Percentiles rank a stretch among this genome's conserved stretches.
Evolutionary conservation across 2,329 filamentous ascomycete genomes (phyloP).

Genomic region (Blumeria hordei): DNA sequence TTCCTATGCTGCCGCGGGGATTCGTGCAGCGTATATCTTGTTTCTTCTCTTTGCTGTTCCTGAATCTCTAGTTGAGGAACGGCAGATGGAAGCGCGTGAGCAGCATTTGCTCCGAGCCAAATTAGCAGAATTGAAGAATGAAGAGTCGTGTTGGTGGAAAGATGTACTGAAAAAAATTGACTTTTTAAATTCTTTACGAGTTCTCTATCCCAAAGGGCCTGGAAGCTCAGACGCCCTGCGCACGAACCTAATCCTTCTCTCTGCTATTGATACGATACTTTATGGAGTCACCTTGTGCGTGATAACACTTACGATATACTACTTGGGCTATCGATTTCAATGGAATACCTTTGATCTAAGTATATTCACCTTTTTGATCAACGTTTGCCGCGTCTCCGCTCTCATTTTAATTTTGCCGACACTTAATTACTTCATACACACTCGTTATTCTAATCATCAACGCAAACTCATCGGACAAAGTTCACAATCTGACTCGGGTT

Average conservation of each 20-base stretch:
- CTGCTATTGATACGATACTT: constrained; percentile 57
- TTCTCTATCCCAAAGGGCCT: constrained; percentile 49
- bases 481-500: constrained; percentile 24
- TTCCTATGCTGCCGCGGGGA: constrained; percentile 58
- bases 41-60: constrained; percentile 51
- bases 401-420: constrained; percentile 54
- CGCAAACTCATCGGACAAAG: constrained; percentile 35
- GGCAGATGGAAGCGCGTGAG: constrained; percentile 45
- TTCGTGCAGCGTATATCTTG: constrained; percentile 49
- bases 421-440: constrained; percentile 51
- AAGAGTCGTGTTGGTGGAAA: constrained; percentile 1
- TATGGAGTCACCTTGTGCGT: constrained; percentile 64
- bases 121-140: constrained; percentile 1
- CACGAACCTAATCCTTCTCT: constrained; percentile 60
- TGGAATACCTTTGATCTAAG: constrained; percentile 69
- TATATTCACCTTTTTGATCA: constrained; percentile 59
- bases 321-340: constrained; percentile 53
- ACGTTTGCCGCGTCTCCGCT: constrained; percentile 45
- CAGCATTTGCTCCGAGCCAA: constrained; percentile 30
- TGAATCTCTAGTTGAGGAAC: constrained; percentile 56
- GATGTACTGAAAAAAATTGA: constrained; percentile 26
- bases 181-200: constrained; percentile 50
- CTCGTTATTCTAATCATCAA: constrained; percentile 10
- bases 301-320: constrained; percentile 62
- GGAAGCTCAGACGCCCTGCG: constrained; percentile 37